Conservation (phyloP, 2,329 filamentous ascomycete species). For the Cercospora sojina region DNA sequence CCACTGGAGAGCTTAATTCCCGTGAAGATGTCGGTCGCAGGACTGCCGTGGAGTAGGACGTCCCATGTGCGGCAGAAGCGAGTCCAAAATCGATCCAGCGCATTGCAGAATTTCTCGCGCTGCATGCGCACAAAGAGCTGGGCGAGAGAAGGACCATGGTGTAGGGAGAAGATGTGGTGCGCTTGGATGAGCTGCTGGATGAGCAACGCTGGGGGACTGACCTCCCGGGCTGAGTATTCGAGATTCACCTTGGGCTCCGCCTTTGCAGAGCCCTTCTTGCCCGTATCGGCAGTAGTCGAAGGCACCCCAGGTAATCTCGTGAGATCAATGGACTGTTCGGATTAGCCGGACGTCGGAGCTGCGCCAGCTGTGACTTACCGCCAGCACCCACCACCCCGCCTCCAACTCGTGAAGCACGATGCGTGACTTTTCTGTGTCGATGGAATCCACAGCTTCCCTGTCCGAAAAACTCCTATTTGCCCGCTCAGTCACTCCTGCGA, state of each 20-base stretch:
- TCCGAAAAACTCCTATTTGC: slow-evolving; percentile 68
- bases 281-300: slow-evolving; percentile 37
- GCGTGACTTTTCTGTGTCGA: slow-evolving; percentile 87
- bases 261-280: slow-evolving; percentile 29
- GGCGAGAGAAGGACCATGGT: slow-evolving; percentile 75
- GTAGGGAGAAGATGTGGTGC: slow-evolving; percentile 79
- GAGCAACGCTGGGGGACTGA: slow-evolving; percentile 77
- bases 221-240: slow-evolving; percentile 87
- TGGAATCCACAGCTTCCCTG: slow-evolving; percentile 71
- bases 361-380: slow-evolving; percentile 57
- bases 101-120: slow-evolving; percentile 67
- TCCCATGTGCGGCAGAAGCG: slow-evolving; percentile 70
- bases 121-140: slow-evolving; percentile 65
- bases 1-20: slow-evolving; percentile 86
- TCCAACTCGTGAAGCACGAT: slow-evolving; percentile 87
- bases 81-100: slow-evolving; percentile 80
- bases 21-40: slow-evolving; percentile 72
- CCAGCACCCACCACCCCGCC: slow-evolving; percentile 90
- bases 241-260: slow-evolving; percentile 43
- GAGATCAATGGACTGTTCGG: slow-evolving; percentile 69
- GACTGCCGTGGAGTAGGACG: slow-evolving; percentile 86
- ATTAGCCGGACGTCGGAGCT: slow-evolving; percentile 17
- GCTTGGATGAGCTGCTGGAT: slow-evolving; percentile 79
- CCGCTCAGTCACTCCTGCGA: slow-evolving; percentile 31
- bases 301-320: slow-evolving; percentile 63